A percentile compares a stretch with the other conserved stretches of the same genome.
These are phyloP conservation scores for Eucalyptus erythrocorys DNA, from an alignment of 345 rosid species.

Conservation along the genomic window DNA sequence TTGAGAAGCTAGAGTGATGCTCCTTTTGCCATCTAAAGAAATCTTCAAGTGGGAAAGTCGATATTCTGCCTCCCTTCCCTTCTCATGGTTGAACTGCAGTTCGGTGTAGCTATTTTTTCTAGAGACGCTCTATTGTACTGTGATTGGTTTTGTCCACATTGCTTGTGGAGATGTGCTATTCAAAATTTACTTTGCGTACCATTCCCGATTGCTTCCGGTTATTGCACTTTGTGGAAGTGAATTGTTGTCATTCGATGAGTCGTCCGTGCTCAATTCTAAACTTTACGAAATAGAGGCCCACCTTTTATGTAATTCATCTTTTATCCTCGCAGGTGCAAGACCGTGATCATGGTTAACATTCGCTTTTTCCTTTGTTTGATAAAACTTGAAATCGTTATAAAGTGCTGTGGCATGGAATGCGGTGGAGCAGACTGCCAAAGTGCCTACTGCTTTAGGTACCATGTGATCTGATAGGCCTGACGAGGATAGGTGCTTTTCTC, in stretches of 20 bases:
- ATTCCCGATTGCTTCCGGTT: neutral
- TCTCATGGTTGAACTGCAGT: neutral
- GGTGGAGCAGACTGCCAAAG: neutral
- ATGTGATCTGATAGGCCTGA: neutral
- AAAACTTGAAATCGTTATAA: neutral
- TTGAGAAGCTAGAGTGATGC: slow-evolving; percentile 76
- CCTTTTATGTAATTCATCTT: neutral
- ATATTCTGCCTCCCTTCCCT: neutral
- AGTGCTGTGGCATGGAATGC: neutral
- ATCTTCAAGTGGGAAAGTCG: neutral
- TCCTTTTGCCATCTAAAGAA: neutral
- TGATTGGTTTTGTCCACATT: neutral
- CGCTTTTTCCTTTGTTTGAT: neutral
- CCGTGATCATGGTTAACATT: neutral
- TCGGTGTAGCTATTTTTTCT: neutral
- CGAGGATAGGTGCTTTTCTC: neutral
- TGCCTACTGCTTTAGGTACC: neutral
- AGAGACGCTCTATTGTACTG: neutral
- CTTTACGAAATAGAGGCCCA: neutral
- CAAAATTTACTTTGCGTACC: neutral
- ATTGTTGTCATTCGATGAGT: neutral
- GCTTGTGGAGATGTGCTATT: accelerated
- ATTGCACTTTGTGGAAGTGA: neutral
- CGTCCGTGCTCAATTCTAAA: neutral
- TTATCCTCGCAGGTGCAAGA: neutral